Evolutionary conservation across 805 yeast species (phyloP), one percentile per base, ranked within the genome.

Genomic region (Saccharomycopsis microspora): DNA sequence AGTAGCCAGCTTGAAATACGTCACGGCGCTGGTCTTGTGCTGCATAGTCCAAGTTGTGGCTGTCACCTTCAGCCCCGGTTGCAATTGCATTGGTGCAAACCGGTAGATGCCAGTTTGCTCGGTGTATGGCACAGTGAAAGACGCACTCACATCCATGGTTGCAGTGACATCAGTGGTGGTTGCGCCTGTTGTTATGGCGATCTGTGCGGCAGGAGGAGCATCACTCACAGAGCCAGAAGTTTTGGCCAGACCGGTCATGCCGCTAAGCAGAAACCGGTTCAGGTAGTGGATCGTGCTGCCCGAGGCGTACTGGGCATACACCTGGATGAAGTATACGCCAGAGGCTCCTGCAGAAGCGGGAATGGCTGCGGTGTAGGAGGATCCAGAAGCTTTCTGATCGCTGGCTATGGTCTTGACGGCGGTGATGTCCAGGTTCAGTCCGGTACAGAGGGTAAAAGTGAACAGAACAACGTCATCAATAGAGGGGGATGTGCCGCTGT

Each of bases 41-140:
- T 77, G 69, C 55, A 80, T 72, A 7, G 82, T 61, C 81, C 89
- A 82, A 3, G 80, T 64, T 6, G 82, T 71, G 37, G 69, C 75
- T 0, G 95, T 84, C 30, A 87, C 75, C 6, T 65, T 66, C 1
- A 83, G 58, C 3, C 82, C 85, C 4, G 98, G 97, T 64, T 87
- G 96, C 50, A 70, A 61, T 66, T 89, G 97, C 96, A 88, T 86
- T 46, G 97, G 96, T 1, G 97, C 97, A 63, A 66, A 85, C 57
- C 89, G 75, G 6, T 85, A 76, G 27, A 56, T 63, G 32, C 96
- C 96, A 0, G 93, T 82, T 66, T 90, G 97, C 56, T 57, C 54
- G 3, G 85, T 74, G 65, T 89, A 90, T 2, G 94, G 74, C 5
- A 88, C 66, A 3, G 80, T 60, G 61, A 82, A 82, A 3, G 87